Evolutionary conservation across 306 rosid genomes (phyloP), one percentile per base, ranked within the genome.

Genomic region (Gillenia trifoliata): DNA sequence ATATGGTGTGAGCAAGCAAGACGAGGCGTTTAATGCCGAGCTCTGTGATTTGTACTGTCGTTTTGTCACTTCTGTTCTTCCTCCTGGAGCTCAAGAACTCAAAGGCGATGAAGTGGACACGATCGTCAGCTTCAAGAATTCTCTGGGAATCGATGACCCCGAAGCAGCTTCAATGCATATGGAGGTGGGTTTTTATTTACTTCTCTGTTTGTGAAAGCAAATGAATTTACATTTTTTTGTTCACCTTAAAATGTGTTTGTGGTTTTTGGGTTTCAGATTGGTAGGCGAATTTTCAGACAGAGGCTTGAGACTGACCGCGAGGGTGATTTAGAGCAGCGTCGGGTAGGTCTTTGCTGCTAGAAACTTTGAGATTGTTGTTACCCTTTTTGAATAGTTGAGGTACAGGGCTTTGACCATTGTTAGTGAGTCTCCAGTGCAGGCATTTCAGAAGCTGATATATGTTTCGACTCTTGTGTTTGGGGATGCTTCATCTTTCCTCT

Each of bases 141-240:
- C 98, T 56, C 67, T 95, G 80, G 99, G 93, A 54, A 88, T 95
- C 77, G 98, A 95, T 80, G 99, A 95, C 54, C 96, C 99, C 1
- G 99, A 95, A 75, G 98, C 99, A 49, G 99, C 99, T 73, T 52
- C 85, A 43, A 92, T 92, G 97, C 99, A 95, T 84, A 92, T 95
- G 88, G 99, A 95, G 93, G 99, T 92, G 78, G 34, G 54, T 79
- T 66, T 74, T 70, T 25, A 52, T 11, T 73, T 68, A 28, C 13
- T 75, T 75, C 15, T 43, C 57, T 62, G 57, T 52, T 38, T 69
- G 26, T 73, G 75, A 29, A 80, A 63, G 36, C 8, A 78, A 75
- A 34, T 36, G 47, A 23, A 17, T 63, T 30, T 20, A 6, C 30
- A n/a, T n/a, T 5, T 34, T 36, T 60, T 40, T 41, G 23, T 9